Evolutionary conservation across 1,284 basidiomycete species (phyloP).

Genomic region (Cutaneotrichosporon sp.): DNA sequence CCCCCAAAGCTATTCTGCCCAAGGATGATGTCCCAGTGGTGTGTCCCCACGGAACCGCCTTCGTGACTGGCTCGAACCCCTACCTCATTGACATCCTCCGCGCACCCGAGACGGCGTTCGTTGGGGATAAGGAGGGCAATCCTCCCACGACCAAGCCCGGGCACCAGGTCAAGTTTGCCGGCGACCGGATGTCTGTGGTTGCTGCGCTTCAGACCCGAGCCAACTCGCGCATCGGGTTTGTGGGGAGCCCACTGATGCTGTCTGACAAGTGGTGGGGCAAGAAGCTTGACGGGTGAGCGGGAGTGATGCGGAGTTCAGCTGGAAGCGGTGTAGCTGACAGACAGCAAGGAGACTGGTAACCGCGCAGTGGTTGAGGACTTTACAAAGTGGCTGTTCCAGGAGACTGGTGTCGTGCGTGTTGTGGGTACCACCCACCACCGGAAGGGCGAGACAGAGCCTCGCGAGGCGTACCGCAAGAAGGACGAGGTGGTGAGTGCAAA

Average conservation of each 20-base stretch:
- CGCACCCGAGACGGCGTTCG: constrained; percentile 57
- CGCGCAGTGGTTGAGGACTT: constrained; percentile 67
- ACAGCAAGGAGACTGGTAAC: constrained; percentile 63
- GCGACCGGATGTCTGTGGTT: constrained; percentile 67
- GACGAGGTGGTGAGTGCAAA: constrained; percentile 72
- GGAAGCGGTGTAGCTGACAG: neutral
- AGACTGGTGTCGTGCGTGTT: constrained; percentile 73
- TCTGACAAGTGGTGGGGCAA: constrained; percentile 51
- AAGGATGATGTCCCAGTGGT: constrained; percentile 6
- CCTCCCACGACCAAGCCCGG: constrained; percentile 59
- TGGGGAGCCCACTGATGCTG: constrained; percentile 76
- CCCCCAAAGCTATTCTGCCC: constrained; percentile 53
- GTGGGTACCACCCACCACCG: constrained; percentile 69
- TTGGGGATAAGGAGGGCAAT: constrained; percentile 54
- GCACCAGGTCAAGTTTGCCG: constrained; percentile 62
- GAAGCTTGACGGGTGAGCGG: constrained; percentile 51
- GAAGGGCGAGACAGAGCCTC: constrained; percentile 56
- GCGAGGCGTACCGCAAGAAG: constrained; percentile 75
- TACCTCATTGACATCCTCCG: constrained; percentile 73
- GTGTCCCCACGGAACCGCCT: constrained; percentile 12
- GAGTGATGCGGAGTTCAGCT: neutral
- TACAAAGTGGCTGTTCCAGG: constrained; percentile 86
- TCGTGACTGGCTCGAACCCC: constrained; percentile 69
- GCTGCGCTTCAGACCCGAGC: constrained; percentile 81
- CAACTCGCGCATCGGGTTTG: constrained; percentile 73